Conservation (phyloP, 2,329 filamentous ascomycete genomes). For the Fusarium neocosmosporiellum region DNA sequence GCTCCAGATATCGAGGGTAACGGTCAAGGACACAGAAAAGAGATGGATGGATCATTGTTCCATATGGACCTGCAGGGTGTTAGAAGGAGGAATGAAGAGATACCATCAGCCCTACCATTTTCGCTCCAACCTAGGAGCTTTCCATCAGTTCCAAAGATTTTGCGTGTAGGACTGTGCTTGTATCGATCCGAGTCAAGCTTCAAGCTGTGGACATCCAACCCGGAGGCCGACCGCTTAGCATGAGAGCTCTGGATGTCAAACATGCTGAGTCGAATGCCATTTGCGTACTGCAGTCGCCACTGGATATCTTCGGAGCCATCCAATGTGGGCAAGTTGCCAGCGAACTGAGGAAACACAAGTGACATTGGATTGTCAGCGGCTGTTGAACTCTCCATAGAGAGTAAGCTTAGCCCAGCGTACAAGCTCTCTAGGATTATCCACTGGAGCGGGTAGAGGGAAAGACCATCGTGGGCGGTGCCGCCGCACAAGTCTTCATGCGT, state of each 20-base stretch:
- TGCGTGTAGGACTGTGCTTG: slow-evolving; percentile 25
- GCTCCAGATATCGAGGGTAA: slow-evolving; percentile 35
- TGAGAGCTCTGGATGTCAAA: slow-evolving; percentile 41
- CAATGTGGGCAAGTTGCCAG: slow-evolving; percentile 32
- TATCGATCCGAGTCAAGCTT: slow-evolving; percentile 35
- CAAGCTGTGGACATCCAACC: slow-evolving; percentile 20
- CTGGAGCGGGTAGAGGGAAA: slow-evolving; percentile 39
- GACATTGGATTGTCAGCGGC: slow-evolving; percentile 19
- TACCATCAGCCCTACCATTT: slow-evolving; percentile 1
- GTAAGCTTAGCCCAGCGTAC: slow-evolving; percentile 20
- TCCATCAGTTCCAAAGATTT: slow-evolving; percentile 19
- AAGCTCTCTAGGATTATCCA: slow-evolving; percentile 42
- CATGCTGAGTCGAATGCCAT: slow-evolving; percentile 38
- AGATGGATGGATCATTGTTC: slow-evolving; percentile 39
- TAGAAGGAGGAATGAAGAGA: neutral
- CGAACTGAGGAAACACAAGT: slow-evolving; percentile 38
- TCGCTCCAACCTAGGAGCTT: slow-evolving; percentile 34
- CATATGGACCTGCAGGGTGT: slow-evolving; percentile 9
- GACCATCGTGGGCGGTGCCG: slow-evolving; percentile 30
- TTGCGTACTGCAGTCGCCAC: slow-evolving; percentile 35
- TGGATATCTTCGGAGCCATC: slow-evolving; percentile 42
- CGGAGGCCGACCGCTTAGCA: slow-evolving; percentile 1
- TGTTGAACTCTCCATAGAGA: slow-evolving; percentile 1
- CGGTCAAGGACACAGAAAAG: slow-evolving; percentile 40
- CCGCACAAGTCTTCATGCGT: slow-evolving; percentile 39